Percentiles rank a stretch among this genome's conserved stretches.
phyloP scores from a whole-genome alignment of 768 basidiomycete genomes.

The Mycena galopus region DNA sequence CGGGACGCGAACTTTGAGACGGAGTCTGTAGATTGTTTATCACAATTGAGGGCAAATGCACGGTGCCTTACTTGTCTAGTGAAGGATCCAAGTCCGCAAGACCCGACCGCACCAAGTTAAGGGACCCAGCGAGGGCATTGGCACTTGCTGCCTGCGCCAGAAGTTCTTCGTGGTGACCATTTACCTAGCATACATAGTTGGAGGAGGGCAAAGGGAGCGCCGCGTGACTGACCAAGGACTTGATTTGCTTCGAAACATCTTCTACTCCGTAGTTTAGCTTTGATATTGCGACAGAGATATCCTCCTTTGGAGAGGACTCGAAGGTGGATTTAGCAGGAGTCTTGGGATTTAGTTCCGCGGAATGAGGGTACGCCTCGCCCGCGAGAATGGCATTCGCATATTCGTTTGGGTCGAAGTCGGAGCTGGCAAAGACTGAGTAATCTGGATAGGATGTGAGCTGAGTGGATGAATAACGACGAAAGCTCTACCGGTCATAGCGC shows the following conservation, averaged over 20 bases:
- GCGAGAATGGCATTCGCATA: constrained; percentile 94
- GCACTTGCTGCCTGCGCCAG: constrained; percentile 86
- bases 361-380: constrained; percentile 78
- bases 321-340: constrained; percentile 49
- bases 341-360: constrained; percentile 49
- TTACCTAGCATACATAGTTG: constrained; percentile 67
- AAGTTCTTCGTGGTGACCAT: constrained; percentile 84
- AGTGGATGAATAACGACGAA: constrained; percentile 2
- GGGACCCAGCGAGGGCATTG: constrained; percentile 75
- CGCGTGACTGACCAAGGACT: constrained; percentile 72
- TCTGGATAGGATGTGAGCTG: constrained; percentile 56
- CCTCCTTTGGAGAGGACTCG: constrained; percentile 79
- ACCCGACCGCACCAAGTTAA: constrained; percentile 75
- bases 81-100: constrained; percentile 81
- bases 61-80: constrained; percentile 74
- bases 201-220: not conserved
- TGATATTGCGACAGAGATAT: constrained; percentile 90
- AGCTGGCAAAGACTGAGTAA: constrained; percentile 78
- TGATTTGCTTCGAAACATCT: constrained; percentile 92
- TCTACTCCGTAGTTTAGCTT: constrained; percentile 91
- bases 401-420: constrained; percentile 87
- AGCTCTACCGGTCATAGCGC: constrained; percentile 21
- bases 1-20: constrained; percentile 87
- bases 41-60: constrained; percentile 25
- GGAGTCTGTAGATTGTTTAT: constrained; percentile 67